Base-by-base conservation (phyloP, 2,329 filamentous ascomycete genomes). In the Corinectria fuckeliana region DNA sequence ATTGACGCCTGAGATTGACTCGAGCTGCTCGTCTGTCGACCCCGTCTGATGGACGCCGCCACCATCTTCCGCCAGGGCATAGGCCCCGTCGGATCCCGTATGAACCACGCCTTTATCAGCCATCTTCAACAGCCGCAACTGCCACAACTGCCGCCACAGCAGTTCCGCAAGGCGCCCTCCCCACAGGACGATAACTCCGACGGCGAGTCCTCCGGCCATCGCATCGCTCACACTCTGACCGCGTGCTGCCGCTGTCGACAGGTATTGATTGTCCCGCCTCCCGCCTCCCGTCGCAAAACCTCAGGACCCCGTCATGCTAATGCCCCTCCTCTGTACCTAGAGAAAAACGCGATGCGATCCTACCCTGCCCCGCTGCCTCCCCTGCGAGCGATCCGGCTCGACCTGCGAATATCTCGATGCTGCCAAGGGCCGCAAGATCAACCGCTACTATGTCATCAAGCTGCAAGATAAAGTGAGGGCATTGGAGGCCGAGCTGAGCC, bases 291-390 rank as follows among this genome's bases (percentile, higher is more conserved):
- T 48, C 56, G 45, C 36, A 51, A n/a, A 62, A 23, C 52, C 47
- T 28, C 44, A 34, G 38, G 41, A 28, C 41, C 47, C 38, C 25
- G 30, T 50, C 55, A 54, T 62, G 54, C 65, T 71, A 54, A 63
- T 32, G 47, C 41, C 16, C 44, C 54, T 54, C 47, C 18, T 51
- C 32, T 4, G 10, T n/a, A 25, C 53, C 16, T 36, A 96, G 93
- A 89, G 94, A 71, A 99, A 99, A 82, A 98, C 94, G 34, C 85
- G 93, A 81, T 99, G 95, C 81, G 95, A 98, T 77, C 91, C 95
- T 4, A 91, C 91, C 13, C 85, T 99, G 20, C 95, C 95, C 38
- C 90, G 91, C 72, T 99, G 95, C 77, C 85, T 92, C 16, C 93
- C 94, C 20, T 99, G 95, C 80, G 93, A 97, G 78, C 87, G 94